phyloP scores from a whole-genome alignment of 148 eudicot species.

The Diospyros lotus region DNA sequence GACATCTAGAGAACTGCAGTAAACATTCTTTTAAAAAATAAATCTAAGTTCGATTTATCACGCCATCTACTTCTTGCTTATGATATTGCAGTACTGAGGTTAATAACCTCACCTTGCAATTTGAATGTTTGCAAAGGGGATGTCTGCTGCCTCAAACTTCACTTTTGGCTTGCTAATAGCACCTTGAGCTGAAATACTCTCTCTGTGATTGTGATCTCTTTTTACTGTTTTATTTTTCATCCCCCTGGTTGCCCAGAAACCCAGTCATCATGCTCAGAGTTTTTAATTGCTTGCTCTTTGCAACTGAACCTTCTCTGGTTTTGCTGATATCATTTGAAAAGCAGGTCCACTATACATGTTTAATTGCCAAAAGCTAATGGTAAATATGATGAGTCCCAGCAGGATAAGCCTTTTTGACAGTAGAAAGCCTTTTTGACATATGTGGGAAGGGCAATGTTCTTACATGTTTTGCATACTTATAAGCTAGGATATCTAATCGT shows the following conservation, averaged over 20 bases:
- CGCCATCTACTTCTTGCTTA: neutral
- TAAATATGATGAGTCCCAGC: neutral
- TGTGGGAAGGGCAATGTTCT: neutral
- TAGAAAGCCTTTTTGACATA: too few species aligned
- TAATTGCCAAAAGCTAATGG: too few species aligned
- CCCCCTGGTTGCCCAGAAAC: neutral
- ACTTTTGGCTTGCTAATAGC: neutral
- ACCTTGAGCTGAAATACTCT: neutral
- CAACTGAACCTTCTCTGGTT: neutral
- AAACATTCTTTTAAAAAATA: neutral
- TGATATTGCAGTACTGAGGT: too few species aligned
- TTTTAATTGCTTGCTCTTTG: neutral
- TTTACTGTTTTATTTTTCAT: neutral
- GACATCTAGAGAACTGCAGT: neutral
- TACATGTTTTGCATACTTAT: neutral
- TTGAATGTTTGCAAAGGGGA: too few species aligned
- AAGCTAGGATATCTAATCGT: neutral
- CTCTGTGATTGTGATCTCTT: neutral
- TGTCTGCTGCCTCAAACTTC: neutral
- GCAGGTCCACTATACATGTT: neutral
- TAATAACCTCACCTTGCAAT: too few species aligned
- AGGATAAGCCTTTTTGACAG: neutral
- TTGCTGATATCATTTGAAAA: neutral
- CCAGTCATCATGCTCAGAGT: neutral
- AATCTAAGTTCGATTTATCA: neutral